These are phyloP conservation scores for Coemansia sp. DNA, from an alignment of 192 early-diverging fungal species.

Conservation along the genomic window DNA sequence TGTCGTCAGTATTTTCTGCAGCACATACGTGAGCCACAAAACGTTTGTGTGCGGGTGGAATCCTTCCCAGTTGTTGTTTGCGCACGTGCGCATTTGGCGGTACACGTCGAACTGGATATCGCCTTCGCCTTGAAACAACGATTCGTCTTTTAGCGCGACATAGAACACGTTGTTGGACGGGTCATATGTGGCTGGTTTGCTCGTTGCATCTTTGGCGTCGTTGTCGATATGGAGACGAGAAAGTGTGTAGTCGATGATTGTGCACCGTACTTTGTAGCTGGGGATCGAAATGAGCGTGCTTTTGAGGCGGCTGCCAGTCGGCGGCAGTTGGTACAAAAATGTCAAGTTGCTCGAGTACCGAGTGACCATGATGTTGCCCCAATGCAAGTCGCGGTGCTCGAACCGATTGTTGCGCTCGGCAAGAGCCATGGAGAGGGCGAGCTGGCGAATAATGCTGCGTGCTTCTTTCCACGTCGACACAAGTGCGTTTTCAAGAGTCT, in stretches of 20 bases:
- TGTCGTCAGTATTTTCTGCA: constrained; percentile 52
- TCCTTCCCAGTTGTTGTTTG: constrained; percentile 38
- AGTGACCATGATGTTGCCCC: constrained; percentile 70
- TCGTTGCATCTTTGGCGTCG: constrained; percentile 19
- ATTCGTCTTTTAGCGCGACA: constrained; percentile 57
- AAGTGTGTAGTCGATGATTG: constrained; percentile 73
- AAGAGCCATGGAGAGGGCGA: constrained; percentile 59
- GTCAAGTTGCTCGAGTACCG: constrained; percentile 50
- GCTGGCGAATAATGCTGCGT: constrained; percentile 66
- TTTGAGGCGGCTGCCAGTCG: constrained; percentile 28
- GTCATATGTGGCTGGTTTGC: constrained; percentile 36
- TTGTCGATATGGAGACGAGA: constrained; percentile 60
- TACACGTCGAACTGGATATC: constrained; percentile 77
- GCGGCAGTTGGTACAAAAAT: constrained; percentile 51
- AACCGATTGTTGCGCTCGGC: constrained; percentile 59
- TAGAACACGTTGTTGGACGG: constrained; percentile 54
- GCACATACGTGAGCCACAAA: constrained; percentile 46
- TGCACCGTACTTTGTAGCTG: constrained; percentile 61
- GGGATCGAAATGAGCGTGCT: constrained; percentile 57
- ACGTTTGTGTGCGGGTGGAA: constrained; percentile 53
- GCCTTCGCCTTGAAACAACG: constrained; percentile 58
- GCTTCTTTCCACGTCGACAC: constrained; percentile 65
- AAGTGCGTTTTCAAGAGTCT: constrained; percentile 59
- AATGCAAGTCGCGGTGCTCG: constrained; percentile 73
- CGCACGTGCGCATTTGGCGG: constrained; percentile 60